Evolutionary conservation across 179 eudicot species (phyloP).

Genomic region (Kewa caespitosa): DNA sequence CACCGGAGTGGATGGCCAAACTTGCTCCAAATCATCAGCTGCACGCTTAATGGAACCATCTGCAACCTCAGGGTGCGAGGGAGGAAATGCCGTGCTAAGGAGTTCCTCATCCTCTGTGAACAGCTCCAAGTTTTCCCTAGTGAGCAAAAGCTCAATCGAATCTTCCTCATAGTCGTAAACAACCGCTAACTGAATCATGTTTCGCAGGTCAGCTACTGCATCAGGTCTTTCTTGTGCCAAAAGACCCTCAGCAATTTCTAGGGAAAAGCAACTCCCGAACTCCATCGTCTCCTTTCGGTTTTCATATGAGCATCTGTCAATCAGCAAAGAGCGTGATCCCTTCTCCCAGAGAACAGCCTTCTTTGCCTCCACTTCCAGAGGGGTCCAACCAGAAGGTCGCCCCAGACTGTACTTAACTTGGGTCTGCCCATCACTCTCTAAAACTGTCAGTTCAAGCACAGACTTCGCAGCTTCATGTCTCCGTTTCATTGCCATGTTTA

Average conservation of each 20-base stretch:
- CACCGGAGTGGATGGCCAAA: no score
- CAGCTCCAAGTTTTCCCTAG: conserved; percentile 26
- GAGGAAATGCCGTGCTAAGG: conserved; percentile 19
- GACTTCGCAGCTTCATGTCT: conserved; percentile 15
- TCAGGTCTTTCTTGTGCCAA: conserved; percentile 4
- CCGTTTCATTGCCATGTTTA: conserved; percentile 12
- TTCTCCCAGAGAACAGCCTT: conserved; percentile 29
- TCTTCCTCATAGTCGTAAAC: conserved; percentile 18
- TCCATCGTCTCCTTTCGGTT: conserved; percentile 5
- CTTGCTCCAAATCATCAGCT: no score
- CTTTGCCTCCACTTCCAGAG: conserved; percentile 8
- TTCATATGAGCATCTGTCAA: conserved; percentile 3
- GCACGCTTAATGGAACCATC: no score
- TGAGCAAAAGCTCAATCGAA: conserved; percentile 25
- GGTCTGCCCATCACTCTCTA: not conserved
- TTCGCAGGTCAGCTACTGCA: conserved; percentile 4
- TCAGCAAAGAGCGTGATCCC: not conserved
- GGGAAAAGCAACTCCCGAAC: conserved; percentile 22
- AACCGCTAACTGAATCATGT: conserved; percentile 26
- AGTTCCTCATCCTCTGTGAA: conserved; percentile 19
- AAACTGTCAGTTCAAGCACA: conserved; percentile 11
- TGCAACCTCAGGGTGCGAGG: no score
- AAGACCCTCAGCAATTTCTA: conserved; percentile 27
- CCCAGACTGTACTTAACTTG: not conserved
- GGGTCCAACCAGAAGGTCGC: not conserved